Conservation (phyloP, 208 protist species). For the Herpetomonas muscarum region DNA sequence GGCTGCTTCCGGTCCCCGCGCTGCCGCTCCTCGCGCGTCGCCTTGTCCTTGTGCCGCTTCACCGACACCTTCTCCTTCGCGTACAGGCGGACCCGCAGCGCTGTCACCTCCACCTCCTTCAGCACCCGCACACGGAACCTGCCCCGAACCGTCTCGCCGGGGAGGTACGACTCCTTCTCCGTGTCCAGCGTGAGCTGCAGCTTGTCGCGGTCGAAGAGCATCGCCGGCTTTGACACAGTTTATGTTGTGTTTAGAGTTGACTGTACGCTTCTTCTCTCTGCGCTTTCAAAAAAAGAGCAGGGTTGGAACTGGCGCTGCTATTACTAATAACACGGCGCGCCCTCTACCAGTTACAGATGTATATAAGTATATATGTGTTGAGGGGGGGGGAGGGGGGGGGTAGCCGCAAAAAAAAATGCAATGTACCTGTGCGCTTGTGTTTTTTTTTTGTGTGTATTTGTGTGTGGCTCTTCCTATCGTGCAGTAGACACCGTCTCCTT, state of each 20-base stretch:
- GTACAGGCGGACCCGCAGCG: conserved; percentile 19
- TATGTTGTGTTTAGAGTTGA: background rate
- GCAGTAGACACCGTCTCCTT: too few relatives aligned
- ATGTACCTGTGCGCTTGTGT: too few relatives aligned
- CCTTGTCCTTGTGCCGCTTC: conserved; percentile 1
- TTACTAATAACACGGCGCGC: too few relatives aligned
- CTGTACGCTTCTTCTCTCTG: background rate
- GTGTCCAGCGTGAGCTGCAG: conserved; percentile 17
- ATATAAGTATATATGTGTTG: too few relatives aligned
- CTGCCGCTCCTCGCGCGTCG: conserved; percentile 10
- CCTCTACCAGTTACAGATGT: too few relatives aligned
- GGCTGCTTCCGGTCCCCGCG: conserved; percentile 5
- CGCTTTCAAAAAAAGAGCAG: background rate
- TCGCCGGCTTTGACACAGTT: too few relatives aligned
- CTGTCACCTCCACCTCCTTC: conserved; percentile 26
- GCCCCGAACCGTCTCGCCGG: conserved; percentile 25
- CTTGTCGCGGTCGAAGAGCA: conserved; percentile 21
- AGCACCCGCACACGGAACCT: conserved; percentile 18
- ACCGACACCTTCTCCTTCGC: conserved; percentile 29
- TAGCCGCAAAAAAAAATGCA: too few relatives aligned
- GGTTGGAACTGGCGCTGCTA: background rate
- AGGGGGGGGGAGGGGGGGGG: too few relatives aligned
- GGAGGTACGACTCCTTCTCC: conserved; percentile 13
- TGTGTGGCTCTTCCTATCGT: too few relatives aligned
- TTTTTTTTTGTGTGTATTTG: too few relatives aligned